Evolutionary conservation across 345 rosid genomes (phyloP).

Genomic region (Hibiscus tridactylites): DNA sequence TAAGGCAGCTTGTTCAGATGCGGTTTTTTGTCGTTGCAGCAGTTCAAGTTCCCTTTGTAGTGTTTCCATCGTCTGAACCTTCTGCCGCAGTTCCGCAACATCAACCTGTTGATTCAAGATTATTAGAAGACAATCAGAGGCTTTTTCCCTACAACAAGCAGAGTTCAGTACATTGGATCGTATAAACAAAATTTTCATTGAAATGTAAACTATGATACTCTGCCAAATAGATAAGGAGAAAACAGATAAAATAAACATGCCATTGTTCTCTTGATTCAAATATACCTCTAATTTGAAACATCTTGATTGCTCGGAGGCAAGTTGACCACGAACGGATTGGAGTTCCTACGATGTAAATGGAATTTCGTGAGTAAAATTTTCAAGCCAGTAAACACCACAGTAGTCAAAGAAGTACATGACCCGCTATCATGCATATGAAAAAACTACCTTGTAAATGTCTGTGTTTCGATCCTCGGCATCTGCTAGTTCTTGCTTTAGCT

Average conservation of each 20-base stretch:
- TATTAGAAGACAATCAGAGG: background rate
- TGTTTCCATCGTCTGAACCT: slow-evolving; percentile 79
- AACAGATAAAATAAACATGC: background rate
- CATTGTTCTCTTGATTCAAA: background rate
- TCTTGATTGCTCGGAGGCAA: slow-evolving; percentile 92
- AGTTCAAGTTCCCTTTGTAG: slow-evolving; percentile 86
- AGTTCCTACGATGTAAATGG: slow-evolving; percentile 50
- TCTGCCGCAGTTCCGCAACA: slow-evolving; percentile 92
- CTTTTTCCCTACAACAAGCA: background rate
- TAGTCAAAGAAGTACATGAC: background rate
- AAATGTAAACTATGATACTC: no score
- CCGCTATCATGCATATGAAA: background rate
- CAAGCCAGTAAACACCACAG: background rate
- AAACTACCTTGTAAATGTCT: slow-evolving; percentile 65
- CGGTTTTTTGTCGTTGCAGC: slow-evolving; percentile 88
- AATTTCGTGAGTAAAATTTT: background rate
- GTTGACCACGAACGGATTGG: slow-evolving; percentile 92
- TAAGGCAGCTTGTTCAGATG: slow-evolving; percentile 82
- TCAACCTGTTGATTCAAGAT: slow-evolving; percentile 58
- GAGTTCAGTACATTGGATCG: no score
- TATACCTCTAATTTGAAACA: slow-evolving; percentile 95
- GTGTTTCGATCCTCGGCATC: slow-evolving; percentile 70
- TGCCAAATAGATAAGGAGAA: background rate
- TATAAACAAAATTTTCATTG: no score
- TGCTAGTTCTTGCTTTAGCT: slow-evolving; percentile 62